Conservation (phyloP, 345 rosid species). For the Viola odorata region DNA sequence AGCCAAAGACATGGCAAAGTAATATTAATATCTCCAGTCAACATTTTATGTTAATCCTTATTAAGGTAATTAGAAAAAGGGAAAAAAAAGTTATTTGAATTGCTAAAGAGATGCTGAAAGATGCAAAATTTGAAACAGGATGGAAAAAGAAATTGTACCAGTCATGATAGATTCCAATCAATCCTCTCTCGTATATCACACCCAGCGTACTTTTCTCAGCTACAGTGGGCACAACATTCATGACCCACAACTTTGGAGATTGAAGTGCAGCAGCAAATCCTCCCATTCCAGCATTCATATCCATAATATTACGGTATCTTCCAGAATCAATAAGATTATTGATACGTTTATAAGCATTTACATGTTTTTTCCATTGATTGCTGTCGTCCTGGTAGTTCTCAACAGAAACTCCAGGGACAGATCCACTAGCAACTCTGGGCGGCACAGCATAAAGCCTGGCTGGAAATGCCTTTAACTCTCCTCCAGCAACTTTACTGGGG, state of each 20-base stretch:
- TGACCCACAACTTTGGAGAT: conserved; percentile 77
- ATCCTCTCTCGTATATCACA: conserved; percentile 77
- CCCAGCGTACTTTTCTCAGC: conserved; percentile 78
- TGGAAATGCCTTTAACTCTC: conserved; percentile 64
- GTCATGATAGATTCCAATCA: conserved; percentile 96
- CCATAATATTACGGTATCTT: conserved; percentile 95
- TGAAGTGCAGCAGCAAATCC: conserved; percentile 91
- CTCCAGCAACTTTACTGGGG: conserved; percentile 69
- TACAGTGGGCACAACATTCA: conserved; percentile 95
- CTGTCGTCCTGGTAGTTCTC: conserved; percentile 77
- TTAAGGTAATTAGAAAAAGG: too few species aligned
- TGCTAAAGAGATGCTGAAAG: not conserved
- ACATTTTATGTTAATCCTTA: too few species aligned
- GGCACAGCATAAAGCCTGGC: conserved; percentile 77
- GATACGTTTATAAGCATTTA: conserved; percentile 73
- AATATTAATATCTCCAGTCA: too few species aligned
- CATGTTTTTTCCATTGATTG: conserved; percentile 76
- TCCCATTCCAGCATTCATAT: conserved; percentile 97
- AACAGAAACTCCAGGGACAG: conserved; percentile 76
- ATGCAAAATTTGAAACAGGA: not conserved
- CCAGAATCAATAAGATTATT: conserved; percentile 71
- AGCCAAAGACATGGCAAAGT: too few species aligned
- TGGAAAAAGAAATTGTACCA: conserved; percentile 45
- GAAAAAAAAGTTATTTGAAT: not conserved
- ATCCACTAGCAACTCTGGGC: conserved; percentile 80